Evolutionary conservation across 2,329 filamentous ascomycete genomes (phyloP).

Genomic region (Ascocoryne sarcoides): DNA sequence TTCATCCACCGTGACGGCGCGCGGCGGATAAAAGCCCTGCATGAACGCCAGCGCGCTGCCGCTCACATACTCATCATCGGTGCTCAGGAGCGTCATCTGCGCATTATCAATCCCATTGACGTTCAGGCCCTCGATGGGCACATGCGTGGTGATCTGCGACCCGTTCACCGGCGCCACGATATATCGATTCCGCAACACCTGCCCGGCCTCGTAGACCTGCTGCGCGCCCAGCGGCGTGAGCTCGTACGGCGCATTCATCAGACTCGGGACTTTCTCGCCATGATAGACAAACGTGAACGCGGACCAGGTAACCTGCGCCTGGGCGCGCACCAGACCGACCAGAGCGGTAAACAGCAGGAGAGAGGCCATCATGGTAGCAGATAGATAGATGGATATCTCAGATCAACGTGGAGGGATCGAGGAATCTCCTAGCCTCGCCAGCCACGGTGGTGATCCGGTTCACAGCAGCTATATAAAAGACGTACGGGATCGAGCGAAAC

Average conservation of each 20-base stretch:
- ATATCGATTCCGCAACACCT: conserved; percentile 41
- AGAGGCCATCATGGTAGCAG: too few species aligned
- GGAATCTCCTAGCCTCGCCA: too few species aligned
- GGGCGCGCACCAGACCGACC: not conserved
- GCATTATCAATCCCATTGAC: conserved; percentile 39
- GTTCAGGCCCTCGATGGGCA: conserved; percentile 36
- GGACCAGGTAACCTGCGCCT: conserved; percentile 21
- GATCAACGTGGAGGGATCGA: too few species aligned
- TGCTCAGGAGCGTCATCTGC: conserved; percentile 37
- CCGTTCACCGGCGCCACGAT: conserved; percentile 26
- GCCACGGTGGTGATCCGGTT: too few species aligned
- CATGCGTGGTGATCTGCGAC: conserved; percentile 23
- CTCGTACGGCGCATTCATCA: conserved; percentile 23
- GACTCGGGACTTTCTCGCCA: conserved; percentile 43
- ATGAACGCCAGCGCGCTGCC: conserved; percentile 68
- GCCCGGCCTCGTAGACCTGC: conserved; percentile 42
- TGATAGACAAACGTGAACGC: conserved; percentile 30
- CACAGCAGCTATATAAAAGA: too few species aligned
- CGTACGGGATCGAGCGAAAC: too few species aligned
- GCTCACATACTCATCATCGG: conserved; percentile 41
- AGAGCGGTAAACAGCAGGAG: not conserved
- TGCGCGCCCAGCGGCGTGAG: conserved; percentile 46
- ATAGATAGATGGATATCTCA: too few species aligned
- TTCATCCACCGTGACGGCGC: conserved; percentile 15
- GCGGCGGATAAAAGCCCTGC: conserved; percentile 75